Evolutionary conservation across 768 basidiomycete genomes (phyloP).

Genomic region (Plicaturopsis crispa): DNA sequence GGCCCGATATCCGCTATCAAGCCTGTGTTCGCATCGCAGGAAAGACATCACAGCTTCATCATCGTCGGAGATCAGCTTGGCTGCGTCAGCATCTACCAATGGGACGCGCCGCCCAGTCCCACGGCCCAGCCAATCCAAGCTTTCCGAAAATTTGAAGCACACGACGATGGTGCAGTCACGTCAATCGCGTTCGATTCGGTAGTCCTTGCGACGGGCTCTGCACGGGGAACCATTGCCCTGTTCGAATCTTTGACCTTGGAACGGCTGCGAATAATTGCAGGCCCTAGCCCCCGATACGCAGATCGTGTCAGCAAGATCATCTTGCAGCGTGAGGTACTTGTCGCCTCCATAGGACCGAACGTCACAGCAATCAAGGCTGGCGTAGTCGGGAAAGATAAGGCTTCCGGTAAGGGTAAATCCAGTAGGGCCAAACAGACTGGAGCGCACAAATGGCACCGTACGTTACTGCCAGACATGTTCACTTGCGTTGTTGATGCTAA

Average conservation of each 20-base stretch:
- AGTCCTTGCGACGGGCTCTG: constrained; percentile 62
- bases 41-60: constrained; percentile 39
- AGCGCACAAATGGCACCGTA: constrained; percentile 29
- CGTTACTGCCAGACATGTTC: constrained; percentile 9
- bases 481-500: no score
- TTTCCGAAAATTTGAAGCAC: constrained; percentile 56
- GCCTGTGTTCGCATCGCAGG: constrained; percentile 35
- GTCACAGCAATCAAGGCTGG: constrained; percentile 68
- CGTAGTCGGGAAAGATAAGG: constrained; percentile 14
- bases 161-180: constrained; percentile 56
- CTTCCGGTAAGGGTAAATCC: background rate
- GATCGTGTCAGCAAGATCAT: constrained; percentile 50
- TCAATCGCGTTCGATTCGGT: constrained; percentile 53
- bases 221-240: constrained; percentile 46
- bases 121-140: constrained; percentile 20
- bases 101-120: constrained; percentile 15
- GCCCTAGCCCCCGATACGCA: constrained; percentile 31
- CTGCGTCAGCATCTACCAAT: constrained; percentile 54
- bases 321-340: constrained; percentile 45
- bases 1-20: constrained; percentile 42
- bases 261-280: constrained; percentile 45
- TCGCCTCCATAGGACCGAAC: constrained; percentile 52
- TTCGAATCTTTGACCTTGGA: constrained; percentile 64
- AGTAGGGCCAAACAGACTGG: constrained; percentile 9
- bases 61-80: constrained; percentile 62